A percentile compares a stretch with the other conserved stretches of the same genome.
Evolutionary conservation across 208 protist genomes (phyloP).

Genomic region (Naegleria gruberi): DNA sequence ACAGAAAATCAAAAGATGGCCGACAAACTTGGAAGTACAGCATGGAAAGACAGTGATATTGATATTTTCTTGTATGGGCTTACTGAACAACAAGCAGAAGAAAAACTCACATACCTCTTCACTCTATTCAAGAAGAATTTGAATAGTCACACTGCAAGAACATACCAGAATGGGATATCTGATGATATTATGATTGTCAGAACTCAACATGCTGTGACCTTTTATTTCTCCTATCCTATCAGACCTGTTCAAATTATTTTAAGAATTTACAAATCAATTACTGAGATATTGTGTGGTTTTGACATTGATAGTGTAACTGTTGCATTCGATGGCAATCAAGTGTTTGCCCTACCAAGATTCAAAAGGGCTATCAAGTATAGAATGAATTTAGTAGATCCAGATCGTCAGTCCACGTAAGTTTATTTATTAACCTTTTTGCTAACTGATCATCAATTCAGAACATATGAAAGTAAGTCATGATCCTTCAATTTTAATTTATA

Average conservation of each 20-base stretch:
- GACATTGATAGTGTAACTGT: conserved; percentile 25
- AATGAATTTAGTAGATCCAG: not conserved
- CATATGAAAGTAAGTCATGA: not conserved
- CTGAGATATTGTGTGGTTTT: conserved; percentile 35
- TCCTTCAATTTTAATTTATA: not conserved
- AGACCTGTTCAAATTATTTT: conserved; percentile 31
- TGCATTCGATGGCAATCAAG: not conserved
- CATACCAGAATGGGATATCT: not conserved
- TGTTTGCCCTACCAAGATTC: not conserved
- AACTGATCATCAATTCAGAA: not conserved
- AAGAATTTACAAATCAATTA: conserved; percentile 27
- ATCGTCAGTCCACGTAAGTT: not conserved
- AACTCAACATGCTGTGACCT: not conserved
- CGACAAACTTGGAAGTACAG: not conserved
- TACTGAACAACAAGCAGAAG: conserved; percentile 9
- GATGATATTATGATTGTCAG: not conserved
- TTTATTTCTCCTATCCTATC: not conserved
- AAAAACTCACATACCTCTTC: not conserved
- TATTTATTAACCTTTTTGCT: not conserved
- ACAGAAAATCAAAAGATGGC: not conserved
- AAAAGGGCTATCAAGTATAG: not conserved
- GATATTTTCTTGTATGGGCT: not conserved
- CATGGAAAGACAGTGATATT: not conserved
- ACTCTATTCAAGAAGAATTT: not conserved
- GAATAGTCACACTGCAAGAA: not conserved